Conservation (phyloP, 495 filamentous ascomycete genomes). For the Aspergillus kassunensis region DNA sequence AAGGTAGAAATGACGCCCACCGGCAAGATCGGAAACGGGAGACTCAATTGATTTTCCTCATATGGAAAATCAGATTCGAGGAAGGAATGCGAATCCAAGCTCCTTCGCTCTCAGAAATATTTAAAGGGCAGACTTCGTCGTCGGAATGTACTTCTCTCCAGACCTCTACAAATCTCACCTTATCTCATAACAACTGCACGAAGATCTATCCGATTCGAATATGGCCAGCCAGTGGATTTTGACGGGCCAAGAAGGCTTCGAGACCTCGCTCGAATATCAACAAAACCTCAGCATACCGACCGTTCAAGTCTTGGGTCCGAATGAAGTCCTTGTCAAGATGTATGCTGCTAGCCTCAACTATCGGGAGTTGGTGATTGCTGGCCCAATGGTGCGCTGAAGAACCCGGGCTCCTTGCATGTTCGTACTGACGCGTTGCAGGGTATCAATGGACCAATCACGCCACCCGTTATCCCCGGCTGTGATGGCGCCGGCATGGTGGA, state of each 20-base stretch:
- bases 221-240: slow-evolving; percentile 23
- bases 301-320: slow-evolving; percentile 12
- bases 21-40: too few species aligned
- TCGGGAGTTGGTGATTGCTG: slow-evolving; percentile 17
- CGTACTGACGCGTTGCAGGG: not conserved
- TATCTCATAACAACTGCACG: not conserved
- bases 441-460: slow-evolving; percentile 7
- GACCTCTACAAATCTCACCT: not conserved
- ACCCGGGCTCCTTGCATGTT: not conserved
- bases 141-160: not conserved
- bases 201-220: not conserved
- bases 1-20: too few species aligned
- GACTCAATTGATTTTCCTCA: slow-evolving; percentile 13
- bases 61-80: slow-evolving; percentile 8
- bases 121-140: not conserved
- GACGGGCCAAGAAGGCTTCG: slow-evolving; percentile 20
- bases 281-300: slow-evolving; percentile 15
- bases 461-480: slow-evolving; percentile 4
- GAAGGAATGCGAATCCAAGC: not conserved
- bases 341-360: slow-evolving; percentile 24
- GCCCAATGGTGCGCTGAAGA: slow-evolving; percentile 4
- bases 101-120: not conserved
- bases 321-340: slow-evolving; percentile 26
- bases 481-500: slow-evolving; percentile 5
- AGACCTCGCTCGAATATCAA: slow-evolving; percentile 18